Evolutionary conservation across 257 asterid species (phyloP).

Genomic region (Solanum sejunctum): DNA sequence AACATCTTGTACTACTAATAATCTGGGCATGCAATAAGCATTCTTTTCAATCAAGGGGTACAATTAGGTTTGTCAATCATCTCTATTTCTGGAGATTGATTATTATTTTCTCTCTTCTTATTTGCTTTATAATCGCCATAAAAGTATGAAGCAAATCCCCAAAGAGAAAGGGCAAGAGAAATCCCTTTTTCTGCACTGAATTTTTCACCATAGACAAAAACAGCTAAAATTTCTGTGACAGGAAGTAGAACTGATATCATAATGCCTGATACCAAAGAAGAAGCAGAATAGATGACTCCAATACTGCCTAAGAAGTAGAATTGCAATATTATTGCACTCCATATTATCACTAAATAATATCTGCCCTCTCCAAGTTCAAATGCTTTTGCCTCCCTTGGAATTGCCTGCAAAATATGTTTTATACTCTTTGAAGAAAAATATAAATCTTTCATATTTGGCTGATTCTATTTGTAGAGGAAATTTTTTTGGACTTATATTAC

Average conservation of each 20-base stretch:
- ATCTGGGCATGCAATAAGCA: too few relatives aligned
- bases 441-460: too few relatives aligned
- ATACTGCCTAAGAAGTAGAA: constrained; percentile 13
- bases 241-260: constrained; percentile 13
- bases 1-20: too few relatives aligned
- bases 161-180: constrained; percentile 3
- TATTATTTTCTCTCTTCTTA: neutral
- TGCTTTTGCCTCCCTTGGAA: neutral
- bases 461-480: too few relatives aligned
- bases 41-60: neutral
- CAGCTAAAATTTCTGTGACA: constrained; percentile 9
- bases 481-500: too few relatives aligned
- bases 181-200: neutral
- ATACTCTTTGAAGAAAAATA: too few relatives aligned
- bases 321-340: constrained; percentile 2
- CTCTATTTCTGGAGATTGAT: neutral
- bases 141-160: too few relatives aligned
- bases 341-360: constrained; percentile 5
- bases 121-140: neutral
- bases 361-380: constrained; percentile 8
- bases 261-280: constrained; percentile 15
- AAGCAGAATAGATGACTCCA: constrained; percentile 8
- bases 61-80: neutral
- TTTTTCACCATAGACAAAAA: constrained; percentile 7
- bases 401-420: too few relatives aligned